Evolutionary conservation across 2,329 filamentous ascomycete species (phyloP).

Genomic region (Hypomyces perniciosus): DNA sequence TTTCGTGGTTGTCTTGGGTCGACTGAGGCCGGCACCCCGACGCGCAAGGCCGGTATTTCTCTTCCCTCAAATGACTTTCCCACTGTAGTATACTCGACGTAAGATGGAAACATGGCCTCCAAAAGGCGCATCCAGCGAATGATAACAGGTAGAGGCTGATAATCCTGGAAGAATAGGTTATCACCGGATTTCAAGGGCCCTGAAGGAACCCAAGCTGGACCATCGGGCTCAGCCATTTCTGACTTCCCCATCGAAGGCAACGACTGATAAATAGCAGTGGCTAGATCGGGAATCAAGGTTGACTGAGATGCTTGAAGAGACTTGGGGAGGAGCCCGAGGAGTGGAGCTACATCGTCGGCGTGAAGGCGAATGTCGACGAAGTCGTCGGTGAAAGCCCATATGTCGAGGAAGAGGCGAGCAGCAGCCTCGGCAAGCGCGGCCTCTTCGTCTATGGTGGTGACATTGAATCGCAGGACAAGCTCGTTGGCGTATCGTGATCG

Average conservation of each 20-base stretch:
- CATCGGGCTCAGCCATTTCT: conserved; percentile 19
- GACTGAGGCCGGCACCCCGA: conserved; percentile 53
- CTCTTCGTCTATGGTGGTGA: conserved; percentile 64
- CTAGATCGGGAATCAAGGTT: conserved; percentile 73
- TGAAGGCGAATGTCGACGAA: conserved; percentile 81
- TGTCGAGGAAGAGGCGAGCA: conserved; percentile 72
- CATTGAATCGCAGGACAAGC: conserved; percentile 83
- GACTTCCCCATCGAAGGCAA: conserved; percentile 21
- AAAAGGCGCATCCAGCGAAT: conserved; percentile 88
- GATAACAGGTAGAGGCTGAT: conserved; percentile 78
- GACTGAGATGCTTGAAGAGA: conserved; percentile 67
- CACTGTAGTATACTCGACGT: conserved; percentile 67
- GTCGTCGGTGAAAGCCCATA: conserved; percentile 78
- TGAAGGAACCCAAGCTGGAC: conserved; percentile 23
- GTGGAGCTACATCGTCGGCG: conserved; percentile 67
- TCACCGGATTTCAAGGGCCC: conserved; percentile 38
- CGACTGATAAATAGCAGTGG: conserved; percentile 63
- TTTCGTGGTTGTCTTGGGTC: conserved; percentile 50
- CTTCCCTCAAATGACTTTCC: conserved; percentile 86
- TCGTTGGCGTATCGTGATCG: conserved; percentile 63
- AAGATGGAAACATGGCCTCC: conserved; percentile 80
- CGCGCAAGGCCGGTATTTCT: conserved; percentile 73
- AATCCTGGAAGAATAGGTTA: conserved; percentile 86
- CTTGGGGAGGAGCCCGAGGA: conserved; percentile 70
- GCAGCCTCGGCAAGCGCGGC: conserved; percentile 65